These are phyloP conservation scores for Ogataea angusta DNA, from an alignment of 805 yeast genomes.

Conservation along the genomic window DNA sequence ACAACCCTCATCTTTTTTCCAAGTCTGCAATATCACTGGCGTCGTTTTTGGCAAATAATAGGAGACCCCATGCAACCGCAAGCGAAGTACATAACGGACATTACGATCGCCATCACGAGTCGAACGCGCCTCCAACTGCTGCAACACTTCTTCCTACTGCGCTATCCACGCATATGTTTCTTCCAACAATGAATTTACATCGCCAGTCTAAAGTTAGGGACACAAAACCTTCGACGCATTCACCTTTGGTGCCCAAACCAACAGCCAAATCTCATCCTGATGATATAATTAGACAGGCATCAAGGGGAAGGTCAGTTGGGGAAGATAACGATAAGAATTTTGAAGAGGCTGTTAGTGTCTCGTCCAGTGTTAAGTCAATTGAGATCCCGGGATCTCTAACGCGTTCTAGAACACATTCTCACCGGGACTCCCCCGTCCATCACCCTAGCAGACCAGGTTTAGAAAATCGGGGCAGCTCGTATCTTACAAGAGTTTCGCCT, in stretches of 20 bases:
- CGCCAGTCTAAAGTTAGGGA: conserved; percentile 14
- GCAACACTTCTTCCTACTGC: conserved; percentile 58
- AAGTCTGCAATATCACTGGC: conserved; percentile 40
- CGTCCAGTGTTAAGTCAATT: conserved; percentile 30
- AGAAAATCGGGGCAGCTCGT: conserved; percentile 9
- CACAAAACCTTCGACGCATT: not conserved
- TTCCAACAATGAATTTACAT: conserved; percentile 43
- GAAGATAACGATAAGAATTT: not conserved
- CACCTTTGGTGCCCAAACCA: conserved; percentile 3
- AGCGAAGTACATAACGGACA: conserved; percentile 15
- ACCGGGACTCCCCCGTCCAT: conserved; percentile 2
- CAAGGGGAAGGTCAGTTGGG: not conserved
- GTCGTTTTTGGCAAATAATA: conserved; percentile 36
- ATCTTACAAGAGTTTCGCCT: conserved; percentile 10
- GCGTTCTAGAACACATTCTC: conserved; percentile 6
- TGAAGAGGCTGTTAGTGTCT: conserved; percentile 8
- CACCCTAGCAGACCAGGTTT: conserved; percentile 9
- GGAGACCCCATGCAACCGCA: conserved; percentile 29
- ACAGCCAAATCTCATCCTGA: not conserved
- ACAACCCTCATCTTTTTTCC: conserved; percentile 30
- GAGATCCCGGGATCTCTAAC: conserved; percentile 28
- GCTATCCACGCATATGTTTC: conserved; percentile 56
- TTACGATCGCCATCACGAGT: conserved; percentile 38
- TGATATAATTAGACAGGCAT: not conserved
- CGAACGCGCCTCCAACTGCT: conserved; percentile 62